Evolutionary conservation across 208 protist species (phyloP), one percentile per base, ranked within the genome.

Genomic region (Trichomonas tenax): DNA sequence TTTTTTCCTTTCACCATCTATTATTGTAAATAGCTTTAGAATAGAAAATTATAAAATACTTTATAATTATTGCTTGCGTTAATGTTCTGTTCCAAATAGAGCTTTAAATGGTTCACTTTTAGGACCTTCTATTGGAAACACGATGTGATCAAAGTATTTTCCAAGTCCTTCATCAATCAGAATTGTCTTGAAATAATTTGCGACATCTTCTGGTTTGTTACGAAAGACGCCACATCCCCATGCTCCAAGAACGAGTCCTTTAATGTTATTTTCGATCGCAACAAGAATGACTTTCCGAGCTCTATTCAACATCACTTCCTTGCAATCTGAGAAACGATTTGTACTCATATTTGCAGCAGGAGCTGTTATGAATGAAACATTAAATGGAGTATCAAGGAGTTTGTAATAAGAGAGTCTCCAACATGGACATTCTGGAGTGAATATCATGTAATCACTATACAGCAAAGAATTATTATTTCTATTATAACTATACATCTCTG

Each of bases 401-500:
- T 48, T 51, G 8, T 51, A 41, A 15, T 93, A 0, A 51, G 41
- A 41, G 4, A 49, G 1, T n/a, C 86, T 40, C 11, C 41, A 93
- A 34, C 45, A 14, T 34, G 44, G 44, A 51, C 11, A 41, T 2
- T 38, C 9, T 38, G 86, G 86, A 34, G 86, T 40, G 46, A 48
- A 93, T 17, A 93, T 93, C 86, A 93, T 93, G 26, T 93, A 93
- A 51, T 93, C 86, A 93, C 44, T 51, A 51, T 93, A 93, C 51
- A 58, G 21, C 1, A 93, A 38, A 0, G 40, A 48, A 14, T 93
- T 89, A 8, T 46, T n/a, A 0, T 51, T 34, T 93, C 44, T 23
- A 38, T 93, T 93, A 36, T 58, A 93, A 10, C 36, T 15, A 93
- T 93, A 93, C 86, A 93, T 93, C 31, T 93, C 86, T 93, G 40